phyloP scores from a whole-genome alignment of 1,284 basidiomycete species.

The Ganoderma boninense region DNA sequence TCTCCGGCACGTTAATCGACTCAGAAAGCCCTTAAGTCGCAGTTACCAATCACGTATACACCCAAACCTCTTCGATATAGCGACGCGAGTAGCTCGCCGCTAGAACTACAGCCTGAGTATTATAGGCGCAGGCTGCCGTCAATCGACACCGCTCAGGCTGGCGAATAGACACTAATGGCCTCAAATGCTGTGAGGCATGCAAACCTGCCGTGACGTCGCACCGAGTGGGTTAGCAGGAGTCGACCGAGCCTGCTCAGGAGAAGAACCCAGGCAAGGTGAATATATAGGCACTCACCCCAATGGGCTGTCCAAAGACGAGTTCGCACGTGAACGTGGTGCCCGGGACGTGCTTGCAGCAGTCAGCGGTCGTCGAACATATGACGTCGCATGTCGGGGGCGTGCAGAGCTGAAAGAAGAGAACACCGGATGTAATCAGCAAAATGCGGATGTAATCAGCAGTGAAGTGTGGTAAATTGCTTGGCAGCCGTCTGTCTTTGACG shows the following conservation, averaged over 20 bases:
- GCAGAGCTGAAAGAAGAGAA: background rate
- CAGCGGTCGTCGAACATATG: background rate
- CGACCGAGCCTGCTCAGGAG: background rate
- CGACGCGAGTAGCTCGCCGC: no score
- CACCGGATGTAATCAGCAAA: background rate
- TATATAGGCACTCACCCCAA: background rate
- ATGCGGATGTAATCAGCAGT: no score
- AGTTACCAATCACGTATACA: no score
- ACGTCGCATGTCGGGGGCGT: background rate
- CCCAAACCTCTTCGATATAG: background rate
- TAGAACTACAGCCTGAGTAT: no score
- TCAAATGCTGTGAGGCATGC: background rate
- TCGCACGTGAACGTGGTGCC: background rate
- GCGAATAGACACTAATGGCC: no score
- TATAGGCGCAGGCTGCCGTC: no score
- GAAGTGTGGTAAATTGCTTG: no score
- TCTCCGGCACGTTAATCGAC: background rate
- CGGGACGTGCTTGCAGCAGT: background rate
- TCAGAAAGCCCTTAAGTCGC: background rate
- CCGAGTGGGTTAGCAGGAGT: background rate
- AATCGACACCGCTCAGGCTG: no score
- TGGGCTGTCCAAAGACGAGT: background rate
- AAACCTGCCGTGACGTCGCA: background rate
- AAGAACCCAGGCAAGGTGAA: background rate
- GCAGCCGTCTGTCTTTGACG: no score